A percentile compares a stretch with the other conserved stretches of the same genome.
These are phyloP conservation scores for Saccharomycopsis fibuligera DNA, from an alignment of 805 yeast genomes.

Conservation along the genomic window DNA sequence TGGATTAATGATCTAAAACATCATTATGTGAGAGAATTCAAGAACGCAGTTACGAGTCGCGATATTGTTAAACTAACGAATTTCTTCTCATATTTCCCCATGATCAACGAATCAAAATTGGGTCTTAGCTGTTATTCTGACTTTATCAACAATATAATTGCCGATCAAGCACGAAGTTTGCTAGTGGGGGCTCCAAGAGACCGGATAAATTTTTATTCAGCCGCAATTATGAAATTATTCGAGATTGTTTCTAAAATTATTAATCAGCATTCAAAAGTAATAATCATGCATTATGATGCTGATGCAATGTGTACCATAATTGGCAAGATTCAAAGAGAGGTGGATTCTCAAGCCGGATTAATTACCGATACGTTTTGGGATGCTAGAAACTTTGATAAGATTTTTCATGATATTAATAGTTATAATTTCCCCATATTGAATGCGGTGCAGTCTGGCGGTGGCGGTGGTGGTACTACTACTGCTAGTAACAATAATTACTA, in stretches of 20 bases:
- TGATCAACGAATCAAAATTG: constrained; percentile 60
- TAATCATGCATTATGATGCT: constrained; percentile 63
- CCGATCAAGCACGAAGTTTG: constrained; percentile 67
- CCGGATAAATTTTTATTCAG: constrained; percentile 49
- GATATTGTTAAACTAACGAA: constrained; percentile 68
- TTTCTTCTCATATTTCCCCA: constrained; percentile 82
- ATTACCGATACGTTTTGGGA: constrained; percentile 84
- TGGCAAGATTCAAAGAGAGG: constrained; percentile 72
- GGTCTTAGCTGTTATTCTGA: constrained; percentile 80
- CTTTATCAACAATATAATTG: constrained; percentile 79
- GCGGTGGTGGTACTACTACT: neutral
- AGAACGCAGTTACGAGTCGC: constrained; percentile 56
- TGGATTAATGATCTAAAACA: constrained; percentile 56
- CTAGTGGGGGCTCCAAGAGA: constrained; percentile 39
- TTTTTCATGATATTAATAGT: constrained; percentile 46
- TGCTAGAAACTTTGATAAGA: constrained; percentile 50
- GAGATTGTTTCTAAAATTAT: constrained; percentile 82
- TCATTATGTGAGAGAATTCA: constrained; percentile 57
- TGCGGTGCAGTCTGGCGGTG: constrained; percentile 15
- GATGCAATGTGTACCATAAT: constrained; percentile 60
- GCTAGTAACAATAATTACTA: constrained; percentile 3
- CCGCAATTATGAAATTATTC: constrained; percentile 59
- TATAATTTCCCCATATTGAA: constrained; percentile 44
- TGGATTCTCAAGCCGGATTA: constrained; percentile 88
- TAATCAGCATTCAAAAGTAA: constrained; percentile 78